Percentiles rank a stretch among this genome's conserved stretches.
Conservation (phyloP, 441 rosid genomes). For the Corymbia calophylla region DNA sequence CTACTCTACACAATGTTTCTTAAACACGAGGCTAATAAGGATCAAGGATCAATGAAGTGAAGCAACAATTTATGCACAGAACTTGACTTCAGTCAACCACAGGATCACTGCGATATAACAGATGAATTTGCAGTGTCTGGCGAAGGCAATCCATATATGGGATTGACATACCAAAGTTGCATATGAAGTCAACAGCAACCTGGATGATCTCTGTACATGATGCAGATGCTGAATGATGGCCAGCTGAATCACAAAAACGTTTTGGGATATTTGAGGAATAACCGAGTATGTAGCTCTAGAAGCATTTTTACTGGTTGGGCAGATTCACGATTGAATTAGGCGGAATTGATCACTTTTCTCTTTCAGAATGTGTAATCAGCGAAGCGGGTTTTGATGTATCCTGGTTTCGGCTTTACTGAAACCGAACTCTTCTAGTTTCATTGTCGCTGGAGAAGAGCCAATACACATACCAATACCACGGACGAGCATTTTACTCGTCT, state of each 20-base stretch:
- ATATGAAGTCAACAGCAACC: background rate
- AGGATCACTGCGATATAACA: background rate
- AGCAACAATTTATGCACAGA: background rate
- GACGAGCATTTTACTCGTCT: background rate
- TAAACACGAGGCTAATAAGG: background rate
- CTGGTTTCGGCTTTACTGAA: background rate
- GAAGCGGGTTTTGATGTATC: background rate
- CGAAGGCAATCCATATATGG: background rate
- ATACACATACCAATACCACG: background rate
- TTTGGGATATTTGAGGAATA: background rate
- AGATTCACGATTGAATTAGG: background rate
- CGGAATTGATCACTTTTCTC: background rate
- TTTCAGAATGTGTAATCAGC: background rate
- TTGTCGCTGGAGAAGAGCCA: background rate
- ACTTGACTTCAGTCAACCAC: background rate
- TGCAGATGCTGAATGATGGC: background rate
- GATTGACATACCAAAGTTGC: background rate
- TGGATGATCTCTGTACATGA: background rate
- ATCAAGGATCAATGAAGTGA: background rate
- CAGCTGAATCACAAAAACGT: background rate
- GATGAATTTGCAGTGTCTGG: background rate
- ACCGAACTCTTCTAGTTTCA: background rate
- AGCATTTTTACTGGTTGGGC: background rate
- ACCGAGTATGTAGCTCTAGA: background rate
- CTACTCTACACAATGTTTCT: conserved; percentile 19